Conservation (phyloP, 768 basidiomycete genomes). For the Xerocomellus amylosporus region DNA sequence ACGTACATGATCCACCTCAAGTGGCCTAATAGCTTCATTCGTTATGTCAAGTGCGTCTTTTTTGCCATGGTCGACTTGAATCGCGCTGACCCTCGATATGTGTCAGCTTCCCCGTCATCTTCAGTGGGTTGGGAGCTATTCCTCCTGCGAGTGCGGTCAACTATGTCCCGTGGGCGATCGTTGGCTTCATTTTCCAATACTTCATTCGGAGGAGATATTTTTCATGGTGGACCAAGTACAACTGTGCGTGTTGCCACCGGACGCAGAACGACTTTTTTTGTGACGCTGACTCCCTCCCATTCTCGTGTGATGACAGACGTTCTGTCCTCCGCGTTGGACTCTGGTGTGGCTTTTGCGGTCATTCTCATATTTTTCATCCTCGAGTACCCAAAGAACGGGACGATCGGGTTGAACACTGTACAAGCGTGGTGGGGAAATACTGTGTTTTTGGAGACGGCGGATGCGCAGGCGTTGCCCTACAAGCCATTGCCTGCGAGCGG, state of each 20-base stretch:
- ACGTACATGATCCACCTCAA: conserved; percentile 52
- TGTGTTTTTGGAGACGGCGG: conserved; percentile 24
- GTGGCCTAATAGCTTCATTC: conserved; percentile 61
- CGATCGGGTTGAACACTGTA: conserved; percentile 51
- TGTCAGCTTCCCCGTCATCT: conserved; percentile 43
- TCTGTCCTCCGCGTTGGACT: conserved; percentile 65
- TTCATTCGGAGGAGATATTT: conserved; percentile 57
- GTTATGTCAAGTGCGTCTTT: conserved; percentile 58
- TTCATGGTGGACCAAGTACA: conserved; percentile 66
- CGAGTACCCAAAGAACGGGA: conserved; percentile 60
- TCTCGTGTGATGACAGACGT: conserved; percentile 40
- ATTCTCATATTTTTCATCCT: conserved; percentile 57
- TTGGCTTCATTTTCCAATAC: conserved; percentile 66
- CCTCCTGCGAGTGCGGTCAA: conserved; percentile 67
- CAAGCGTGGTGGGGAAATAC: conserved; percentile 73
- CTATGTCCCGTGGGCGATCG: conserved; percentile 64
- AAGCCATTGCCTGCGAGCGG: conserved; percentile 8
- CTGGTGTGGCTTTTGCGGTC: conserved; percentile 58
- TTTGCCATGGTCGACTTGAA: neutral
- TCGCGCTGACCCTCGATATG: neutral
- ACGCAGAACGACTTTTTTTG: neutral
- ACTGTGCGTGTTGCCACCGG: conserved; percentile 25
- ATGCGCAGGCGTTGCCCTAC: conserved; percentile 7
- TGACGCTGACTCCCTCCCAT: conserved; percentile 14
- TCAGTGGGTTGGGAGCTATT: conserved; percentile 57